Evolutionary conservation across 228 moss, liverwort and hornwort species (phyloP), one percentile per base, ranked within the genome.

Genomic region (Sphagnum magellanicum): DNA sequence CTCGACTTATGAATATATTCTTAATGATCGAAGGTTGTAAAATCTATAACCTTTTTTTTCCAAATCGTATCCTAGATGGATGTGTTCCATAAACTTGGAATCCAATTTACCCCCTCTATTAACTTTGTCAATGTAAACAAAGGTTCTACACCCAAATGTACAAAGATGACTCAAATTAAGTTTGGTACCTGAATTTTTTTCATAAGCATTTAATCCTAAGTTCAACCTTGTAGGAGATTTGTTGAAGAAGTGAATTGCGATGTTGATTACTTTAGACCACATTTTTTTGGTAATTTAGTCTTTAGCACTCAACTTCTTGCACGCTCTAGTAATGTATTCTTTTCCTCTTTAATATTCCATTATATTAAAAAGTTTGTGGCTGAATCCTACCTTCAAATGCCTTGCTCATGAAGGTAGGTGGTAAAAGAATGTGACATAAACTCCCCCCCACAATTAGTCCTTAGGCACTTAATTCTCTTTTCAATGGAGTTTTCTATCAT

Each of bases 311-410:
- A 53, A 50, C 49, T 62, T 32, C 63, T 13, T 8, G 50, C 61
- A 4, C 9, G 52, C 0, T 60, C 50, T 51, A 60, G 12, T 6
- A 71, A 48, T 9, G 50, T 49, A 12, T 50, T 49, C 4, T 71
- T 16, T 60, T 61, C 50, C 61, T 49, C 62, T 52, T 62, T 4
- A 1, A 61, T 11, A 71, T 53, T 47, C 71, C 71, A 62, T 71
- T 71, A 47, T 71, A 62, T 32, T 61, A 51, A 49, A 63, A 50
- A 49, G 63, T 60, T 0, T 71, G 52, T 6, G 71, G 49, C 16
- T 53, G 5, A 9, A 50, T 62, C 4, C 63, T 75, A 55, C 49
- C 70, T 14, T 50, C 32, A 50, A 49, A 73, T 66, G 4, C 51
- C 61, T 55, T 51, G 47, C 1, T 66, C 59, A 14, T 58, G 51